Base-by-base conservation (phyloP, 306 rosid species). In the Neltuma alba region DNA sequence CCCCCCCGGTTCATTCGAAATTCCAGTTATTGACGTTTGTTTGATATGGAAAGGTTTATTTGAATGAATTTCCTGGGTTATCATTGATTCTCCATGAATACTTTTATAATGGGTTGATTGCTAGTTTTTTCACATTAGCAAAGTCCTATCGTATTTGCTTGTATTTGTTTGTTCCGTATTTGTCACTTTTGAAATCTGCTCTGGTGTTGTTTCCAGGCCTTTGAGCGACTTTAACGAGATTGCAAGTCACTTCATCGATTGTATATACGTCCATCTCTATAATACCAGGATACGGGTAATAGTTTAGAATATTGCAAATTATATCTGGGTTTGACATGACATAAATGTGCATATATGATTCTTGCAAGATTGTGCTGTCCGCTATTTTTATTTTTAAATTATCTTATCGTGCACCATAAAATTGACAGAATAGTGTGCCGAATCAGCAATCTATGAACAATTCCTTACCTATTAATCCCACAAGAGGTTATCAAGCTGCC, bases 241-340 rank as follows among this genome's bases (percentile, higher is more conserved):
- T 85, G 88, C 93, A 23, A 72, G 57, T 89, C 99, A 95, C 86
- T 95, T 91, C 91, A 90, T 91, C 34, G 94, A 92, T 20, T 92
- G 96, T 70, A 88, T 92, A 77, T 93, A 89, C 74, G 99, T 95
- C 64, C 97, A 95, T 85, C 86, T 91, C 40, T 90, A 89, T 75
- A 91, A 94, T 81, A 71, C 87, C 81, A 89, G 69, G 61, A n/a
- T 81, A 72, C 82, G 81, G 95, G 95, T 91, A 94, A 69, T 27
- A 45, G 78, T 79, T n/a, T 88, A 41, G 48, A 74, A 47, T 12
- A 15, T 64, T 84, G 72, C 77, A 36, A 74, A 60, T 61, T 57
- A 64, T 79, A 57, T 72, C 80, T 38, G 70, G 66, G 28, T 76
- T 88, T 79, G 72, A 79, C 79, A 64, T 84, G 68, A 70, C 70